phyloP scores from a whole-genome alignment of 2,329 filamentous ascomycete genomes.

The Tolypocladium album region DNA sequence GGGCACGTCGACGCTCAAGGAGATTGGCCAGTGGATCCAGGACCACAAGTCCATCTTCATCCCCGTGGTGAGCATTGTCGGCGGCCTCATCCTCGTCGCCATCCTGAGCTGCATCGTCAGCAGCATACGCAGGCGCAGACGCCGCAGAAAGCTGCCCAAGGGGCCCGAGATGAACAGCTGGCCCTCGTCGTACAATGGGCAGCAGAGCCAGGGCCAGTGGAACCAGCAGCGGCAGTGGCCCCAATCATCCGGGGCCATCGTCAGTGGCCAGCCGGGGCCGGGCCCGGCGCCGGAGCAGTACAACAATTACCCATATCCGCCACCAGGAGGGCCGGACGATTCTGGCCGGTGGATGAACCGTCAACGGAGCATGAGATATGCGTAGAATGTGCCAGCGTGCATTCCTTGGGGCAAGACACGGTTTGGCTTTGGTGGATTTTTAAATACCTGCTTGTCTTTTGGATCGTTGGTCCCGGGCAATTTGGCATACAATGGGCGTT shows the following conservation, averaged over 20 bases:
- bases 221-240: constrained; percentile 1
- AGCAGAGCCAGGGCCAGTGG: not conserved
- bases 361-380: constrained; percentile 18
- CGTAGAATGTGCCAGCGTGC: constrained; percentile 8
- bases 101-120: constrained; percentile 57
- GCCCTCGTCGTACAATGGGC: constrained; percentile 10
- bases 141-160: constrained; percentile 13
- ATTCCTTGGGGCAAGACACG: not conserved
- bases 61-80: constrained; percentile 61
- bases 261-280: not conserved
- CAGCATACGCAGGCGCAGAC: constrained; percentile 20
- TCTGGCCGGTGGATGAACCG: constrained; percentile 7
- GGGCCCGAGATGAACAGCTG: constrained; percentile 13
- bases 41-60: constrained; percentile 75
- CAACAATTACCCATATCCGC: constrained; percentile 1
- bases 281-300: not conserved
- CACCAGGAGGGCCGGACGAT: constrained; percentile 1
- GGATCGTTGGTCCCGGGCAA: not conserved
- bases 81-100: constrained; percentile 58
- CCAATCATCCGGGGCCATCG: not conserved
- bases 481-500: constrained; percentile 2
- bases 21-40: constrained; percentile 66
- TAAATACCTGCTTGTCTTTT: not conserved
- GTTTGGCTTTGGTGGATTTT: not conserved
- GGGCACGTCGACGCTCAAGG: constrained; percentile 57